Conservation (phyloP, 2,329 filamentous ascomycete species). For the Pezizomycotina sp. region DNA sequence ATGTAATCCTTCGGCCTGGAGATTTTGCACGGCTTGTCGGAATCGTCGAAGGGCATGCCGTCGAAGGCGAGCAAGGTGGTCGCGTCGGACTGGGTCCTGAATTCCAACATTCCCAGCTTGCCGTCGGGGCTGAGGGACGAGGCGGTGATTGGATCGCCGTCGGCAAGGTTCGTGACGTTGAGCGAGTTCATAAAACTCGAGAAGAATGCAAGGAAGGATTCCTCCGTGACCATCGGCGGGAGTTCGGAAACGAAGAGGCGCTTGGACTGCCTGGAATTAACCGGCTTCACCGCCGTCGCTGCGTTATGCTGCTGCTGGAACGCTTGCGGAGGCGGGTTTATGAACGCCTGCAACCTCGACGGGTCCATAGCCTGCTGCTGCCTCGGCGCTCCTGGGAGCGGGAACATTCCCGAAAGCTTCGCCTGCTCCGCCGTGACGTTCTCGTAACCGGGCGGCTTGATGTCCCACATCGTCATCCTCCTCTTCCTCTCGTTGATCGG, state of each 20-base stretch:
- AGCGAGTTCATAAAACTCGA: slow-evolving; percentile 94
- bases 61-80: slow-evolving; percentile 84
- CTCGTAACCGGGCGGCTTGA: slow-evolving; percentile 95
- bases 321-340: slow-evolving; percentile 67
- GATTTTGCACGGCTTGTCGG: slow-evolving; percentile 27
- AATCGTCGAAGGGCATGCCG: slow-evolving; percentile 71
- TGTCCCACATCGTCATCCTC: slow-evolving; percentile 96
- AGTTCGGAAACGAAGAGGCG: slow-evolving; percentile 79
- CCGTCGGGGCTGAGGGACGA: slow-evolving; percentile 66
- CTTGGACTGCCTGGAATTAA: slow-evolving; percentile 85
- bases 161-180: slow-evolving; percentile 68
- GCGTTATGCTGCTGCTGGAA: slow-evolving; percentile 36
- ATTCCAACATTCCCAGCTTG: slow-evolving; percentile 75
- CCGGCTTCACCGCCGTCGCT: slow-evolving; percentile 71
- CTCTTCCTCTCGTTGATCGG: slow-evolving; percentile 74
- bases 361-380: slow-evolving; percentile 95
- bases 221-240: slow-evolving; percentile 55
- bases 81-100: slow-evolving; percentile 70
- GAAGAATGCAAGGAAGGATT: slow-evolving; percentile 67
- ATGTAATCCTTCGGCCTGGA: slow-evolving; percentile 33
- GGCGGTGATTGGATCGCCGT: slow-evolving; percentile 55
- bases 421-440: slow-evolving; percentile 97
- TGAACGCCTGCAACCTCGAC: slow-evolving; percentile 82
- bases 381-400: slow-evolving; percentile 81
- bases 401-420: slow-evolving; percentile 95